Base-by-base conservation (phyloP, 1,139 yeast genomes). In the Candida pseudoviswanathii region DNA sequence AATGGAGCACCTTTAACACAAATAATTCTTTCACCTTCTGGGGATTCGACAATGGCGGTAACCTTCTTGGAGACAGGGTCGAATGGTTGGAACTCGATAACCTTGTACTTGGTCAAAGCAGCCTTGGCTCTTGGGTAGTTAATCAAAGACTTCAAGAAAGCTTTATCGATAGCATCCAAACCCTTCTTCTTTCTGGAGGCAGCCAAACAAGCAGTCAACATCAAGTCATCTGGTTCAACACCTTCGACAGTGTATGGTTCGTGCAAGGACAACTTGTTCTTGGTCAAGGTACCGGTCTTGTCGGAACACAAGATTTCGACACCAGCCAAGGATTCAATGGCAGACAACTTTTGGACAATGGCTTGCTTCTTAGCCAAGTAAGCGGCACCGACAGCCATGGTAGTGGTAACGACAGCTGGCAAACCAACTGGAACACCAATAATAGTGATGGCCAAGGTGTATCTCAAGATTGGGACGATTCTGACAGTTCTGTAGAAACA, bases 331-430 rank as follows among this genome's bases (percentile, higher is more conserved):
- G 97, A 91, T 82, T 92, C 98, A 78, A 92, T 92, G 62, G 98
- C 98, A 75, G 97, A 89, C 70, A 92, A 84, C 77, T 92, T 92
- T 81, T 92, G 97, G 64, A 92, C 98, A 82, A 92, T 92, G 65
- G 97, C 98, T 81, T 91, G 91, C 79, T 91, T 91, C 85, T 91
- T 91, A 68, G 98, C 98, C 70, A 92, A 84, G 89, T 91, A 91
- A 71, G 97, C 97, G 73, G 98, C 98, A 85, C 97, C 97, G 75
- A 92, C 98, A 76, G 98, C 98, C 96, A 92, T 90, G 74, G 98
- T 92, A 67, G 97, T 92, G 81, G 98, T 92, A 65, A 92, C 97
- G 71, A 92, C 98, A 74, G 97, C 98, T 75, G 98, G 98, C 72
- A 92, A 85, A 88, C 98, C 98, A 67, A 92, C 99, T 77, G 99